Evolutionary conservation across 257 asterid genomes (phyloP).

Genomic region (Nicotiana paniculata): DNA sequence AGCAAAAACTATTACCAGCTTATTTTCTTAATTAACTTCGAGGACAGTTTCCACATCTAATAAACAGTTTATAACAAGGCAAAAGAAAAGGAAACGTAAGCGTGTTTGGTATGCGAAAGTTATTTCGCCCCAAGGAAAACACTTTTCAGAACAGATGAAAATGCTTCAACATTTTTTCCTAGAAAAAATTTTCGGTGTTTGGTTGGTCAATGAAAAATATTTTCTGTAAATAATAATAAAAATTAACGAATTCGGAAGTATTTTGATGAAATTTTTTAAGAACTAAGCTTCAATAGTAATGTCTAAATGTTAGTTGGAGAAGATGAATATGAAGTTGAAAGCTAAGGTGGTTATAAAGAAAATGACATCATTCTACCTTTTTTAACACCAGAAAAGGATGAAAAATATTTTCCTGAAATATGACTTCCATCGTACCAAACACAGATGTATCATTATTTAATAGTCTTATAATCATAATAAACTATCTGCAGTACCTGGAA

Average conservation of each 20-base stretch:
- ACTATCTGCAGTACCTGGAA: conserved; percentile 56
- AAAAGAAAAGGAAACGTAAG: neutral
- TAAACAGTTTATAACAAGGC: neutral
- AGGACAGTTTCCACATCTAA: neutral
- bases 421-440: neutral
- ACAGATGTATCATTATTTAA: neutral
- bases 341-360: neutral
- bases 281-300: neutral
- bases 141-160: neutral
- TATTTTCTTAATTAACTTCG: neutral
- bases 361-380: neutral
- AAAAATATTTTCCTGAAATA: neutral
- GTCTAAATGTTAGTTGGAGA: neutral
- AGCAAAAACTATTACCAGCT: neutral
- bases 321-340: neutral
- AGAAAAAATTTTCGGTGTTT: neutral
- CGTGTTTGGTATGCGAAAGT: neutral
- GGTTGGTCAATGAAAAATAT: neutral
- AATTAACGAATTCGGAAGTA: neutral
- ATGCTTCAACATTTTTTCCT: neutral
- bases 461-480: neutral
- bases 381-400: neutral
- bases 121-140: neutral
- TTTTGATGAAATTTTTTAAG: neutral
- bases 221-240: neutral